Percentiles rank a stretch among this genome's conserved stretches.
phyloP scores from a whole-genome alignment of 2,329 filamentous ascomycete species.

The Talaromyces funiculosus region DNA sequence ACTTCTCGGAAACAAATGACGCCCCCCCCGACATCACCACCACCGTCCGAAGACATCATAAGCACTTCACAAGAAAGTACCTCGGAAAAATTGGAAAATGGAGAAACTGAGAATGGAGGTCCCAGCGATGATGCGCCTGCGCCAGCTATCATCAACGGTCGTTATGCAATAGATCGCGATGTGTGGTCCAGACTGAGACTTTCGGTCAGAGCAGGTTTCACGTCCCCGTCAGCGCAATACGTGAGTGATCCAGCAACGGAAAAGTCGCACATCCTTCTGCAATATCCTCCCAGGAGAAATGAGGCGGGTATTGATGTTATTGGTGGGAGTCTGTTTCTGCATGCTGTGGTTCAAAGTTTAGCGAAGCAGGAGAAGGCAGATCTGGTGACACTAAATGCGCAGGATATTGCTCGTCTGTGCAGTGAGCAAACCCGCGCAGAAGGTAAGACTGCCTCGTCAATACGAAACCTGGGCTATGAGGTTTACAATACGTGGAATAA shows the following conservation, averaged over 20 bases:
- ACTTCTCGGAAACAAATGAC: background rate
- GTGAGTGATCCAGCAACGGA: conserved; percentile 43
- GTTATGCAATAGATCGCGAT: conserved; percentile 37
- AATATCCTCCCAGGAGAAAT: conserved; percentile 44
- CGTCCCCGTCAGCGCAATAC: conserved; percentile 34
- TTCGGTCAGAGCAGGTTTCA: conserved; percentile 48
- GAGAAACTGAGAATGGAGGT: background rate
- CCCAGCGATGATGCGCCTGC: conserved; percentile 9
- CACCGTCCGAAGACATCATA: background rate
- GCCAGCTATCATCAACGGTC: conserved; percentile 19
- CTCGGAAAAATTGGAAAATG: background rate
- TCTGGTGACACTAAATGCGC: conserved; percentile 40
- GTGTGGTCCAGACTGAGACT: conserved; percentile 47
- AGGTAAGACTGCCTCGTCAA: conserved; percentile 28
- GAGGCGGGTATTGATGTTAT: conserved; percentile 30
- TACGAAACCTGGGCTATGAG: conserved; percentile 50
- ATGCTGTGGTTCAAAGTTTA: conserved; percentile 57
- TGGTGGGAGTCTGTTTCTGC: conserved; percentile 51
- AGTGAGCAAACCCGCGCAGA: conserved; percentile 38
- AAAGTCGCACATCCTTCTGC: conserved; percentile 54
- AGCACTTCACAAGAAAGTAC: background rate
- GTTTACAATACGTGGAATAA: conserved; percentile 34
- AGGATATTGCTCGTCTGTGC: conserved; percentile 42
- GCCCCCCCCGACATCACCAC: background rate
- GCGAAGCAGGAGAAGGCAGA: conserved; percentile 51